phyloP scores from a whole-genome alignment of 371 early-diverging fungal species.

The Mucor racemosus region DNA sequence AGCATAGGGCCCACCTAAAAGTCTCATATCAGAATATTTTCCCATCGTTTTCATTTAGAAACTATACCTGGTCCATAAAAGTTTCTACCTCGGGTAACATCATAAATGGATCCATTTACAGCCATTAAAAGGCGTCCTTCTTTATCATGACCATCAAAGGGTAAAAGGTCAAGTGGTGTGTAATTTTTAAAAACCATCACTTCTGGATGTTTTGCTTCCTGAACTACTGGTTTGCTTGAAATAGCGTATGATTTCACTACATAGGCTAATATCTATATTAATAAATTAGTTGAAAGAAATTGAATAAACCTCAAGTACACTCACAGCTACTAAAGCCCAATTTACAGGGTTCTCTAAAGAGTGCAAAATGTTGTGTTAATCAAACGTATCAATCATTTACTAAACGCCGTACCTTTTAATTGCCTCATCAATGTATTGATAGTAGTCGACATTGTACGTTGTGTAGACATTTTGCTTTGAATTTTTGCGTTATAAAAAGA shows the following conservation, averaged over 20 bases:
- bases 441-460: slow-evolving; percentile 22
- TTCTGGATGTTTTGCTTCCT: slow-evolving; percentile 54
- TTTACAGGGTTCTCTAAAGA: slow-evolving; percentile 31
- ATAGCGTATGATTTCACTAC: slow-evolving; percentile 16
- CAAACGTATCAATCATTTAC: no score
- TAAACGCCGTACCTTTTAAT: slow-evolving; percentile 14
- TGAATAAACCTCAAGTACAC: background rate
- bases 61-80: slow-evolving; percentile 90
- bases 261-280: slow-evolving; percentile 23
- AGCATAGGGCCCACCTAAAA: slow-evolving; percentile 82
- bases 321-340: slow-evolving; percentile 31
- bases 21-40: no score
- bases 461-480: slow-evolving; percentile 6
- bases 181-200: slow-evolving; percentile 67
- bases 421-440: slow-evolving; percentile 21
- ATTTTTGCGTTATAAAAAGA: background rate
- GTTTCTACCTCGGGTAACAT: slow-evolving; percentile 82
- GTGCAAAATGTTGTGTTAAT: background rate
- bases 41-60: background rate
- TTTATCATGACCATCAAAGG: slow-evolving; percentile 61
- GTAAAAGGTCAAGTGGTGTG: slow-evolving; percentile 70
- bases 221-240: slow-evolving; percentile 15
- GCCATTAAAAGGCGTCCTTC: slow-evolving; percentile 74
- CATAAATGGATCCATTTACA: slow-evolving; percentile 88
- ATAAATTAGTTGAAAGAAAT: background rate